A percentile compares a stretch with the other conserved stretches of the same genome.
phyloP scores from a whole-genome alignment of 2,329 filamentous ascomycete species.

The Cordyceps javanica region DNA sequence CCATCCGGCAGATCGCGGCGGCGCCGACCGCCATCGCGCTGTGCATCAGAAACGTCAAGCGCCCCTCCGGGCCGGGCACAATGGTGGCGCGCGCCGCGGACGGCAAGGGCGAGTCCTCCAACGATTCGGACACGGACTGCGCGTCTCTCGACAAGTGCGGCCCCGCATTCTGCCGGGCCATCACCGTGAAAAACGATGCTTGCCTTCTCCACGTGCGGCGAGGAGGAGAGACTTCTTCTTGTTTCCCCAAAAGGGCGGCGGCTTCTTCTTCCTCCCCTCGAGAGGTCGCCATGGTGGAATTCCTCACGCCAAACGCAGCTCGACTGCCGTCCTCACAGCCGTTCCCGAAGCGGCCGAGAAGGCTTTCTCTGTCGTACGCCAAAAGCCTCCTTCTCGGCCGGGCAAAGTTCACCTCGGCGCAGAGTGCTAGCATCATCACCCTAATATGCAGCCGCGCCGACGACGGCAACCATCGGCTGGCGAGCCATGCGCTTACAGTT shows the following conservation, averaged over 20 bases:
- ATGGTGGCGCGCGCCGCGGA: constrained; percentile 46
- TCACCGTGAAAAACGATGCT: constrained; percentile 96
- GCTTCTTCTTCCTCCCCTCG: neutral
- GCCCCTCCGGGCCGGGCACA: constrained; percentile 70
- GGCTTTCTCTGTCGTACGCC: neutral
- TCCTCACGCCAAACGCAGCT: neutral
- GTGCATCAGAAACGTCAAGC: constrained; percentile 87
- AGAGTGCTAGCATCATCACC: neutral
- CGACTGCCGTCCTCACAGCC: neutral
- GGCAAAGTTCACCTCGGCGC: constrained; percentile 24
- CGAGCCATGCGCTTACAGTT: neutral
- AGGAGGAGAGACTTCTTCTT: neutral
- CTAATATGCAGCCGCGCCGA: neutral
- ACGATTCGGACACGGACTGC: constrained; percentile 55
- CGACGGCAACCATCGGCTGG: neutral
- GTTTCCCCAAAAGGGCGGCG: neutral
- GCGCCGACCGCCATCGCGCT: constrained; percentile 73
- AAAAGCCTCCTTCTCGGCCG: neutral
- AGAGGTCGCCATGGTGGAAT: neutral
- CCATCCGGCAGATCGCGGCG: constrained; percentile 92
- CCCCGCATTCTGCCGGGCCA: constrained; percentile 53
- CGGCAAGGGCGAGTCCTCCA: neutral
- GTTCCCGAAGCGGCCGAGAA: neutral
- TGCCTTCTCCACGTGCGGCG: constrained; percentile 48
- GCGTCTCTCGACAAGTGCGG: constrained; percentile 52